Conservation (phyloP, 2,329 filamentous ascomycete species). For the Phyllosticta citriasiana region DNA sequence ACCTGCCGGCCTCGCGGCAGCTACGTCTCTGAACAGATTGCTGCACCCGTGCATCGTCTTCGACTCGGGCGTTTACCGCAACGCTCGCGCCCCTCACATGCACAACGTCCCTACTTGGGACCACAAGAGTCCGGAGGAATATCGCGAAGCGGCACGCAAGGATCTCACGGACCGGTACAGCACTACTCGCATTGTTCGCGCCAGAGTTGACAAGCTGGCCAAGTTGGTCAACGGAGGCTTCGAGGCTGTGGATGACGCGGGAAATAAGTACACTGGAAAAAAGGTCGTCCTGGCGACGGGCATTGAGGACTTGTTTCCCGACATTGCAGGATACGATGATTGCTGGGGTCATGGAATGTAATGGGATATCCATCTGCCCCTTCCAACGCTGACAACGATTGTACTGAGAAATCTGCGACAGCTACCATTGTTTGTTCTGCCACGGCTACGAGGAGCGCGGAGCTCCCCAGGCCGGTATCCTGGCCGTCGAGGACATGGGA, state of each 20-base stretch:
- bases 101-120: slow-evolving; percentile 19
- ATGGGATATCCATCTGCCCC: neutral
- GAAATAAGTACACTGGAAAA: slow-evolving; percentile 36
- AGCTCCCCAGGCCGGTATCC: neutral
- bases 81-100: slow-evolving; percentile 34
- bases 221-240: slow-evolving; percentile 12
- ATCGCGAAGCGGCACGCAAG: neutral
- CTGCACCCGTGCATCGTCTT: slow-evolving; percentile 34
- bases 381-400: neutral
- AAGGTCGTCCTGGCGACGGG: slow-evolving; percentile 50
- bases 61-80: slow-evolving; percentile 34
- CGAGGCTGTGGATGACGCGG: slow-evolving; percentile 33
- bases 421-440: slow-evolving; percentile 2
- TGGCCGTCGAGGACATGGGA: neutral
- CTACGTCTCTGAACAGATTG: slow-evolving; percentile 29
- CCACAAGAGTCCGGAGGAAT: neutral
- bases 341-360: neutral
- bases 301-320: slow-evolving; percentile 40
- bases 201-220: slow-evolving; percentile 15
- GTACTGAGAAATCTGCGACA: neutral
- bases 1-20: slow-evolving; percentile 36
- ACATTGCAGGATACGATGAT: slow-evolving; percentile 23
- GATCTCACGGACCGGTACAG: neutral
- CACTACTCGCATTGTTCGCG: neutral
- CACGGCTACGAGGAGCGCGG: neutral